Percentiles rank a stretch among this genome's conserved stretches.
Evolutionary conservation across 1,284 basidiomycete genomes (phyloP).

Genomic region (Rhodotorula sp.): DNA sequence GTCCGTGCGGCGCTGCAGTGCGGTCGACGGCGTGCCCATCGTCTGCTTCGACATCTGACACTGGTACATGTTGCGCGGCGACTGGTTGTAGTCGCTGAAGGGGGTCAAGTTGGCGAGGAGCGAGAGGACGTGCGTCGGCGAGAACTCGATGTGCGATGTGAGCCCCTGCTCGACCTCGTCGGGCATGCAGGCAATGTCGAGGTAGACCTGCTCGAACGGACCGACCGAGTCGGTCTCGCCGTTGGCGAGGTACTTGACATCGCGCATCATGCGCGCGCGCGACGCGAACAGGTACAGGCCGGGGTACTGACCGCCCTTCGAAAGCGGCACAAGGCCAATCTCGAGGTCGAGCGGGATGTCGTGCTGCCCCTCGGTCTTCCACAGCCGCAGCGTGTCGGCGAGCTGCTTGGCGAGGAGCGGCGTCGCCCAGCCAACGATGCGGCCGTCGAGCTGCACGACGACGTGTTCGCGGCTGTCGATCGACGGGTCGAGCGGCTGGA

Average conservation of each 20-base stretch:
- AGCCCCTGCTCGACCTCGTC: constrained; percentile 82
- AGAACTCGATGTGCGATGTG: constrained; percentile 84
- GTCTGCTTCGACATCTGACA: constrained; percentile 98
- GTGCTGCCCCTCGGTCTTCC: constrained; percentile 88
- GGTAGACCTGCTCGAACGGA: constrained; percentile 98
- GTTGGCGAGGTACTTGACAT: constrained; percentile 88
- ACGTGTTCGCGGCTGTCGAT: constrained; percentile 80
- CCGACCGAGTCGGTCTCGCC: constrained; percentile 87
- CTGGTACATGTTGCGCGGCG: constrained; percentile 65
- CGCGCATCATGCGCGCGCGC: constrained; percentile 93
- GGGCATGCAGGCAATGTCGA: constrained; percentile 92
- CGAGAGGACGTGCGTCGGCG: constrained; percentile 93
- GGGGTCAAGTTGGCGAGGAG: constrained; percentile 65
- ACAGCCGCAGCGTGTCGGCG: constrained; percentile 79
- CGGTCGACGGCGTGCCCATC: constrained; percentile 97
- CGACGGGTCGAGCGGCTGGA: constrained; percentile 73
- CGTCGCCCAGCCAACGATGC: constrained; percentile 92
- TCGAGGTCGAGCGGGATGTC: constrained; percentile 91
- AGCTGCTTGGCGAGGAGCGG: constrained; percentile 74
- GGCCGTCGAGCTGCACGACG: constrained; percentile 90
- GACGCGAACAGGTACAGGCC: constrained; percentile 92
- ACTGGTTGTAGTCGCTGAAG: constrained; percentile 90
- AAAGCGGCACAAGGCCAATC: constrained; percentile 87
- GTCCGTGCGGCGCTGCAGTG: constrained; percentile 87
- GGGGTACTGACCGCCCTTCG: constrained; percentile 93